Conservation (phyloP, 2,329 filamentous ascomycete genomes). For the Fusarium albosuccineum region DNA sequence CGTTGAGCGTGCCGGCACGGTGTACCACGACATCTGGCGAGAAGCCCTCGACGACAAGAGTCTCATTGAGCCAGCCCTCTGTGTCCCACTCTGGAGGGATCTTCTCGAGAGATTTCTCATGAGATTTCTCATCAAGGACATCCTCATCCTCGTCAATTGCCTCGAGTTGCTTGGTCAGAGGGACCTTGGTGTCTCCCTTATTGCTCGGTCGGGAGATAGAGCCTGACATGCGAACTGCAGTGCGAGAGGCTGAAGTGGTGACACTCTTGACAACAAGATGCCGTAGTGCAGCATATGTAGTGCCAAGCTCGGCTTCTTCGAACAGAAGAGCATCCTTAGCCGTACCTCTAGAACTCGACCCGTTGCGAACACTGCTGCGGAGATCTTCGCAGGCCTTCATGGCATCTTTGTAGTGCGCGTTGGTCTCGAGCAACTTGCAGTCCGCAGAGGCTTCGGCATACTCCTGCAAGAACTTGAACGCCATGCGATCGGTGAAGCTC, state of each 20-base stretch:
- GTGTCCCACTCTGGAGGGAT: conserved; percentile 12
- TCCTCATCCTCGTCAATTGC: conserved; percentile 26
- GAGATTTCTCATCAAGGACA: neutral
- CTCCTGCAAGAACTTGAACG: conserved; percentile 5
- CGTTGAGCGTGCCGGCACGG: conserved; percentile 47
- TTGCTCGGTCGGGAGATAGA: conserved; percentile 18
- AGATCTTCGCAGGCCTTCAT: neutral
- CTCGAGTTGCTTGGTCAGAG: conserved; percentile 5
- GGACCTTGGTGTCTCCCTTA: conserved; percentile 14
- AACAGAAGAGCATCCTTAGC: conserved; percentile 20
- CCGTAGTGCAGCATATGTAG: conserved; percentile 11
- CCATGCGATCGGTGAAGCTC: conserved; percentile 12
- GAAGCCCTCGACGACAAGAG: conserved; percentile 37
- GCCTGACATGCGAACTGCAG: conserved; percentile 26
- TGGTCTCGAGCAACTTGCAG: conserved; percentile 19
- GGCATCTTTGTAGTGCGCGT: conserved; percentile 2
- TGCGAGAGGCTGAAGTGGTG: conserved; percentile 26
- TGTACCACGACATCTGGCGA: conserved; percentile 47
- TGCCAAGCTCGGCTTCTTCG: conserved; percentile 21
- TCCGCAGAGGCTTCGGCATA: conserved; percentile 14
- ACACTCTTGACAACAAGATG: conserved; percentile 28
- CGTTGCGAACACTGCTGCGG: conserved; percentile 1
- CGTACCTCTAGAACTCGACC: conserved; percentile 4
- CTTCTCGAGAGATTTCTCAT: conserved; percentile 1
- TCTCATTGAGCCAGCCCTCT: conserved; percentile 10